Evolutionary conservation across 2,329 filamentous ascomycete genomes (phyloP).

Genomic region (Alternaria alternata): DNA sequence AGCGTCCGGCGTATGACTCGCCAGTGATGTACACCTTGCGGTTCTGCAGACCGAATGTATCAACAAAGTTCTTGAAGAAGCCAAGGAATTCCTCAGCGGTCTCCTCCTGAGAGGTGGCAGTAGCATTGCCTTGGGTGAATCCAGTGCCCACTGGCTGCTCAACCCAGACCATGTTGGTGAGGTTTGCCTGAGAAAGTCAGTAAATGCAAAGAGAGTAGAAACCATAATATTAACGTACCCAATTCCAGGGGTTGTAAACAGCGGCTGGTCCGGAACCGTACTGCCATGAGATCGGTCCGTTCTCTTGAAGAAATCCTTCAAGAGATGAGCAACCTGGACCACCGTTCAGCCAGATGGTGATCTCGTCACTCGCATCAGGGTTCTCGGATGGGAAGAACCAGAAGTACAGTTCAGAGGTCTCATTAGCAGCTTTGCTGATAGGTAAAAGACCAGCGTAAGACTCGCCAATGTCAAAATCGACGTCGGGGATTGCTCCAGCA

Average conservation of each 20-base stretch:
- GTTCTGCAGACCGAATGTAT: constrained; percentile 71
- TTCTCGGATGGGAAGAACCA: constrained; percentile 65
- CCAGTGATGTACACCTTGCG: constrained; percentile 78
- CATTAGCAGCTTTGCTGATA: constrained; percentile 58
- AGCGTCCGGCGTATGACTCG: constrained; percentile 72
- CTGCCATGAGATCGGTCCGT: constrained; percentile 57
- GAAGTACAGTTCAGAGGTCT: constrained; percentile 60
- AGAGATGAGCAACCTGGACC: constrained; percentile 58
- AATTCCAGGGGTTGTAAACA: constrained; percentile 55
- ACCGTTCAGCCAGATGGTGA: constrained; percentile 58
- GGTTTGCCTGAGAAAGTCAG: constrained; percentile 30
- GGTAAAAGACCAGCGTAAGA: constrained; percentile 60
- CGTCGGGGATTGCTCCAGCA: constrained; percentile 56
- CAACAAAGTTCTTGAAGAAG: constrained; percentile 81
- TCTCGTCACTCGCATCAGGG: constrained; percentile 57
- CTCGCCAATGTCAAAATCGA: constrained; percentile 56
- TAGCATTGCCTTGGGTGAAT: constrained; percentile 71
- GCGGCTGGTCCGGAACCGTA: constrained; percentile 50
- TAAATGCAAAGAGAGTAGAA: too few relatives aligned
- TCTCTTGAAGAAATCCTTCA: constrained; percentile 60
- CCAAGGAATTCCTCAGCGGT: constrained; percentile 75
- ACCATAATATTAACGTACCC: constrained; percentile 27
- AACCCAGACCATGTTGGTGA: constrained; percentile 80
- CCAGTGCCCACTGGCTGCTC: constrained; percentile 75
- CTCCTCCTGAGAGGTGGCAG: constrained; percentile 71